Evolutionary conservation across 257 asterid genomes (phyloP).

Genomic region (Solanum appendiculatum): DNA sequence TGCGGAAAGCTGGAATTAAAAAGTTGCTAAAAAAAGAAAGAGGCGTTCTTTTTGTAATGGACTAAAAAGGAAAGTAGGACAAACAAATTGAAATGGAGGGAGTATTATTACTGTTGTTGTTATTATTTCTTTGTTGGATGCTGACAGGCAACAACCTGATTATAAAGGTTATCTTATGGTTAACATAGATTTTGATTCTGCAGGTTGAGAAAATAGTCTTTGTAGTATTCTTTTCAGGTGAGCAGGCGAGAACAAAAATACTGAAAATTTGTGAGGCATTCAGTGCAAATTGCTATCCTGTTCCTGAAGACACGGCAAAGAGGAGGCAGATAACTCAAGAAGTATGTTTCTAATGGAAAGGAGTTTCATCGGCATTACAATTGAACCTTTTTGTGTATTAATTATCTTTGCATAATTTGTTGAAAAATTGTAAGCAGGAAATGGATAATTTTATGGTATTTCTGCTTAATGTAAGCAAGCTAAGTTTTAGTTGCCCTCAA

Average conservation of each 20-base stretch:
- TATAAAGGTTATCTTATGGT: not conserved
- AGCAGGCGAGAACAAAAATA: constrained; percentile 89
- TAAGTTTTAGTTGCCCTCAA: not conserved
- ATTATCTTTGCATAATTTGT: not conserved
- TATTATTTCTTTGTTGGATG: not conserved
- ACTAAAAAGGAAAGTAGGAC: not conserved
- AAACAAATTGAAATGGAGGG: not conserved
- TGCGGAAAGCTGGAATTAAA: not conserved
- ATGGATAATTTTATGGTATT: not conserved
- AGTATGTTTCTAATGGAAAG: constrained; percentile 33
- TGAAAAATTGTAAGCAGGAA: not conserved
- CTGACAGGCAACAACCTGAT: not conserved
- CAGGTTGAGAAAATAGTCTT: constrained; percentile 94
- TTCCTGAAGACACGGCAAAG: constrained; percentile 74
- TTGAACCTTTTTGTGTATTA: not conserved
- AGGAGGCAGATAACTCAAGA: constrained; percentile 79
- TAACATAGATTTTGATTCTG: constrained; percentile 23
- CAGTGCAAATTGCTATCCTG: constrained; percentile 93
- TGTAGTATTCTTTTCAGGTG: constrained; percentile 97
- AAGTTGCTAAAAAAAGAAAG: not conserved
- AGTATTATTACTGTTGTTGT: not conserved
- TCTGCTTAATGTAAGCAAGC: not conserved
- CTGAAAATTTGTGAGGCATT: constrained; percentile 95
- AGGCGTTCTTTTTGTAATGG: not conserved
- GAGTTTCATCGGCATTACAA: not conserved